phyloP scores from a whole-genome alignment of 179 eudicot species.

The Vitellaria paradoxa region DNA sequence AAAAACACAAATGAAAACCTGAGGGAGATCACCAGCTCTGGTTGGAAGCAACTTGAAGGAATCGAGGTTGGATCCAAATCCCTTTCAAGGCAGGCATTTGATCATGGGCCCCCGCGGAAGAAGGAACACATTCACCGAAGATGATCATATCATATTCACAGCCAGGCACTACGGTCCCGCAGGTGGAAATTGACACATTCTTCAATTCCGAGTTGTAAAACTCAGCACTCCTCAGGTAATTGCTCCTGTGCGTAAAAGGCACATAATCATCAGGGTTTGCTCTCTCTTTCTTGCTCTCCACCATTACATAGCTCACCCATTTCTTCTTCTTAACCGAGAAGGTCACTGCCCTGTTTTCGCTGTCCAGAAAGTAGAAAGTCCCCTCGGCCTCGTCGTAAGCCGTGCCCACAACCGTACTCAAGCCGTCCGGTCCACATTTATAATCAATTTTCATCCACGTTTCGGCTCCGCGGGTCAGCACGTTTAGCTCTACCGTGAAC shows the following conservation, averaged over 20 bases:
- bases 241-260: neutral
- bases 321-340: neutral
- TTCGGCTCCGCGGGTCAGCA: constrained; percentile 13
- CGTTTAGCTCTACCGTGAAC: neutral
- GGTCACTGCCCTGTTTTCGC: neutral
- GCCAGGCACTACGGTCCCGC: neutral
- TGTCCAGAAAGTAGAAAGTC: constrained; percentile 5
- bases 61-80: constrained; percentile 17
- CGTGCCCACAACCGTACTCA: neutral
- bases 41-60: constrained; percentile 4
- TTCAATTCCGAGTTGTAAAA: neutral
- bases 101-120: too few relatives aligned
- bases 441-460: constrained; percentile 2
- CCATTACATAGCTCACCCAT: neutral
- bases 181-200: constrained; percentile 5
- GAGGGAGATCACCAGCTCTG: neutral
- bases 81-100: neutral
- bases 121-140: neutral
- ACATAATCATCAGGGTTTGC: neutral
- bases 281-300: neutral
- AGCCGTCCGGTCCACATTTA: neutral
- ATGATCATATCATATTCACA: neutral
- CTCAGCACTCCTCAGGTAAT: neutral
- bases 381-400: neutral
- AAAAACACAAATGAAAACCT: too few relatives aligned